Conservation (phyloP, 2,329 filamentous ascomycete species). For the Colletotrichum limetticola region DNA sequence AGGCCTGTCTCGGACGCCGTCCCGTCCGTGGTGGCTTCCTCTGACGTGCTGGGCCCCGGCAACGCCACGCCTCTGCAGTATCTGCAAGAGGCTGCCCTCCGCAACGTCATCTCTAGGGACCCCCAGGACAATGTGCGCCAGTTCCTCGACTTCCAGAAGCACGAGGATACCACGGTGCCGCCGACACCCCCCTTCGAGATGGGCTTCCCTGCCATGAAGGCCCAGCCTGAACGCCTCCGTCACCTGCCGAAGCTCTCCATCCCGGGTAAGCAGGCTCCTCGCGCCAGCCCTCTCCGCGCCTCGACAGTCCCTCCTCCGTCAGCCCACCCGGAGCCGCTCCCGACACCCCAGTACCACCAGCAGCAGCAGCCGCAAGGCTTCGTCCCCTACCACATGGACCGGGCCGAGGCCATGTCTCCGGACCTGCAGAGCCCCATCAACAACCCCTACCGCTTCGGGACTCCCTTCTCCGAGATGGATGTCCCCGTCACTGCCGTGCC, state of each 20-base stretch:
- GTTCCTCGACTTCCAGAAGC: conserved; percentile 86
- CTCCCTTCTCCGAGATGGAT: conserved; percentile 91
- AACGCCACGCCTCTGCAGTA: conserved; percentile 71
- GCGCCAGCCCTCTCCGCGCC: conserved; percentile 41
- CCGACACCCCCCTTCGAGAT: conserved; percentile 77
- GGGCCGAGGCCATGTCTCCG: conserved; percentile 60
- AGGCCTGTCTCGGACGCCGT: conserved; percentile 80
- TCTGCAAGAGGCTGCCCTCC: conserved; percentile 79
- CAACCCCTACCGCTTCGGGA: conserved; percentile 79
- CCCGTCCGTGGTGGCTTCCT: conserved; percentile 89
- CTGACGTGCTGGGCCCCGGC: conserved; percentile 84
- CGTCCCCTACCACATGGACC: conserved; percentile 63
- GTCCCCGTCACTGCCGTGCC: conserved; percentile 82
- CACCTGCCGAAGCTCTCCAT: conserved; percentile 72
- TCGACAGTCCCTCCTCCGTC: conserved; percentile 43
- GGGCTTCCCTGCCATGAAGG: conserved; percentile 54
- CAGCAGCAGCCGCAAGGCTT: conserved; percentile 45
- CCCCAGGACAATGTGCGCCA: conserved; percentile 94
- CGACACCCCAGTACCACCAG: conserved; percentile 35
- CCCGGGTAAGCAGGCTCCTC: conserved; percentile 52
- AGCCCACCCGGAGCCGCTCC: conserved; percentile 39
- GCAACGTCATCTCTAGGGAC: conserved; percentile 76
- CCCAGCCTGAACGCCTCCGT: conserved; percentile 66
- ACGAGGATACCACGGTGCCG: conserved; percentile 68
- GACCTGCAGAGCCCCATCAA: conserved; percentile 68